Base-by-base conservation (phyloP, 805 yeast genomes). In the Metschnikowia similis region DNA sequence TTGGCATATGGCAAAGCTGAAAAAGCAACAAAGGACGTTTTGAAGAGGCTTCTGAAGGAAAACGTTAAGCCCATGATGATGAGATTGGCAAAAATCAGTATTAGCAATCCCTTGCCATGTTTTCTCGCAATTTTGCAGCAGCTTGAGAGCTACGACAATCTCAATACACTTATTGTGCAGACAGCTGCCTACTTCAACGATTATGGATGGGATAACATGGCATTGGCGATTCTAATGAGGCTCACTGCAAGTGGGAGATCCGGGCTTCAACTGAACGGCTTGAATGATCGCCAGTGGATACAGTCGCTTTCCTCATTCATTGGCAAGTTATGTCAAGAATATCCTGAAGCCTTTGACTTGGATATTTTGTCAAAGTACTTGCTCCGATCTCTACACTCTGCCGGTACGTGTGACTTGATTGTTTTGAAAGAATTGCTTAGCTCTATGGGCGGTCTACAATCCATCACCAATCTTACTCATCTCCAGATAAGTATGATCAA, bases 121-220 rank as follows among this genome's bases (percentile, higher is more conserved):
- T 79, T 91, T 40, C 69, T 80, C 21, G 84, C 87, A 0, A 76
- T 88, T 41, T 74, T 91, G 9, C 81, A 82, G 41, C 97, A 89
- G 61, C 82, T 92, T 55, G 98, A 92, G 66, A 89, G 94, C 70
- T 92, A 92, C 63, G 96, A 87, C 61, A 92, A 92, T 61, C 78
- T 92, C 54, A 86, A 85, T 41, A 83, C 55, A 35, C 72, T 92
- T 50, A 82, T 92, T 6, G 90, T 89, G 8, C 85, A 85, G 42
- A 81, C 94, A 6, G 89, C 96, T 0, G 72, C 82, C 37, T 85
- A 81, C 60, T 89, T 89, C 63, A 85, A 84, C 45, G 77, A 70
- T 5, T 84, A 85, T 59, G 89, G 90, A 0, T 89, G 96, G 90
- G 98, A 92, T 64, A 87, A 83, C 2, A 66, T 92, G 30, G 84